Evolutionary conservation across 176 grass and related monocot genomes (phyloP).

Genomic region (Pontederia crassipes): DNA sequence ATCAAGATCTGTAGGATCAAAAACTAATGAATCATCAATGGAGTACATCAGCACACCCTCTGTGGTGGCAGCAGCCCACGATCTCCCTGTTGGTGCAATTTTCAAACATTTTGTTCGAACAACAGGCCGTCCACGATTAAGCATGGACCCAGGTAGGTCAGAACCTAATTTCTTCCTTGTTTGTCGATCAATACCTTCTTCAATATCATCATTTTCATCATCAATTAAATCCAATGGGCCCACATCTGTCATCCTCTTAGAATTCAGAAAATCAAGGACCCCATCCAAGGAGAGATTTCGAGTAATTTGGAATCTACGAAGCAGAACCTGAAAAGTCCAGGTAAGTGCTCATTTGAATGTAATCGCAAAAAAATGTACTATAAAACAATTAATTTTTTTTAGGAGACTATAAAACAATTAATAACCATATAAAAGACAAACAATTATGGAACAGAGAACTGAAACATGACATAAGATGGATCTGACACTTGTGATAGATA

Average conservation of each 20-base stretch:
- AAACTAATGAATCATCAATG: slow-evolving; percentile 79
- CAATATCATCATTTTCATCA: slow-evolving; percentile 66
- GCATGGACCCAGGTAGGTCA: slow-evolving; percentile 67
- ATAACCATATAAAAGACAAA: not conserved
- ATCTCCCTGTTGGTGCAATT: slow-evolving; percentile 91
- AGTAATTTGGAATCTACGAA: slow-evolving; percentile 92
- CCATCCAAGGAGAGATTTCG: slow-evolving; percentile 93
- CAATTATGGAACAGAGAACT: not conserved
- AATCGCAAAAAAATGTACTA: not conserved
- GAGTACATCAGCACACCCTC: slow-evolving; percentile 92
- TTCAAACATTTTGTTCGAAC: slow-evolving; percentile 77
- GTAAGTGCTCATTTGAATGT: too few relatives aligned
- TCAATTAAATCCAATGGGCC: slow-evolving; percentile 90
- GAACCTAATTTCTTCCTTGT: slow-evolving; percentile 38
- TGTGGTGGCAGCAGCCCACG: slow-evolving; percentile 87
- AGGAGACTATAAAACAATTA: not conserved
- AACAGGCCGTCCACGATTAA: slow-evolving; percentile 62
- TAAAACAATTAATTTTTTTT: too few relatives aligned
- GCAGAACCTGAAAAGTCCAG: slow-evolving; percentile 44
- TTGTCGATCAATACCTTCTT: slow-evolving; percentile 77
- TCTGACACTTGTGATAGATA: too few relatives aligned
- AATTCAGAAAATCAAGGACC: slow-evolving; percentile 97
- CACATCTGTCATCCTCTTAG: slow-evolving; percentile 88
- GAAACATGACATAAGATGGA: too few relatives aligned
- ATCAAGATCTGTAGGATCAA: slow-evolving; percentile 91